Evolutionary conservation across 2,329 filamentous ascomycete genomes (phyloP).

Genomic region (Calonectria naviculata): DNA sequence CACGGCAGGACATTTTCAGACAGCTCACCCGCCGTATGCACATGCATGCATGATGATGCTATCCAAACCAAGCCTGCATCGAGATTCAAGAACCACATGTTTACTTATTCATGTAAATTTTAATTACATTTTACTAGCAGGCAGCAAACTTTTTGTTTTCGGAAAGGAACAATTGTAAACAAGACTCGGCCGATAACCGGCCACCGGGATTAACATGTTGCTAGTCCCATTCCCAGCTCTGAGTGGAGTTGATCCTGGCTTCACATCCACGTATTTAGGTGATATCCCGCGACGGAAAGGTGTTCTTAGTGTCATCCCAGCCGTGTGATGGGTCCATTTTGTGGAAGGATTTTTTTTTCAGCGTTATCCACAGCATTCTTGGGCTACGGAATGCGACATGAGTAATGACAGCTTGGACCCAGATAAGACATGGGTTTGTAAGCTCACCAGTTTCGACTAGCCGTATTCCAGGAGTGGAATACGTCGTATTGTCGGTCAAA

Average conservation of each 20-base stretch:
- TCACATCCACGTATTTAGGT: neutral
- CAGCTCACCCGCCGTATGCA: no score
- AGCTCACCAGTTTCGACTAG: no score
- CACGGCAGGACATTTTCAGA: neutral
- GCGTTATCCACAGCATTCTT: neutral
- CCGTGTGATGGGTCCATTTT: neutral
- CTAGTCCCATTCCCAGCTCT: constrained; percentile 9
- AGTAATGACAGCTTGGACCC: neutral
- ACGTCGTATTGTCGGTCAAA: no score
- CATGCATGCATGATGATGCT: neutral
- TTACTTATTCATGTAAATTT: no score
- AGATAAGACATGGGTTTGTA: constrained; percentile 15
- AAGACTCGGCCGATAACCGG: constrained; percentile 16
- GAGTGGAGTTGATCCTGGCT: neutral
- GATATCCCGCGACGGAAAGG: neutral
- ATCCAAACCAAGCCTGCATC: neutral
- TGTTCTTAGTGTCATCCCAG: neutral
- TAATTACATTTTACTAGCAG: neutral
- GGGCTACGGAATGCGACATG: neutral
- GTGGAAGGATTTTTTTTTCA: neutral
- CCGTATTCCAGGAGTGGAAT: no score
- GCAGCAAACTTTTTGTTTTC: neutral
- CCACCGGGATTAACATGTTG: constrained; percentile 4
- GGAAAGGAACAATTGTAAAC: neutral
- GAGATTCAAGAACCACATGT: neutral